These are phyloP conservation scores for Ophiocytium majus DNA, from an alignment of 352 stramenopile genomes.

Conservation along the genomic window DNA sequence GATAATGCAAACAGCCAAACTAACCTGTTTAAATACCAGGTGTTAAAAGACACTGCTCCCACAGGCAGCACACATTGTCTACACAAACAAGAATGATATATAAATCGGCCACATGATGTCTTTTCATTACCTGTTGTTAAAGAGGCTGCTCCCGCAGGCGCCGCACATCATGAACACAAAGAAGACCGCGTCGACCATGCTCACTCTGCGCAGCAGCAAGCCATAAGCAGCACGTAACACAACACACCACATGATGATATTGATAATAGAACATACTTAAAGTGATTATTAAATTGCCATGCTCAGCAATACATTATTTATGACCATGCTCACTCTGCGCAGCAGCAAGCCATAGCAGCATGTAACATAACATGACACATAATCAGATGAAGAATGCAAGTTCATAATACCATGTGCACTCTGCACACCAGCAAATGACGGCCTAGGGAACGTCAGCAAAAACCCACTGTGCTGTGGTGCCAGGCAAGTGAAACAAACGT, in stretches of 20 bases:
- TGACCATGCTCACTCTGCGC: constrained; percentile 25
- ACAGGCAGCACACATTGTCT: not conserved
- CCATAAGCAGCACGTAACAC: not conserved
- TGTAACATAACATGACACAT: no score
- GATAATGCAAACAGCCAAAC: not conserved
- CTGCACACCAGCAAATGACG: no score
- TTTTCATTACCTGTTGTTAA: constrained; percentile 57
- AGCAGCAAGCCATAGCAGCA: not conserved
- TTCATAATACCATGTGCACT: no score
- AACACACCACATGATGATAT: no score
- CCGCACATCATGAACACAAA: constrained; percentile 47
- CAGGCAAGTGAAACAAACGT: no score
- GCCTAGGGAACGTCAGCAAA: no score
- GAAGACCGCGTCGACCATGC: constrained; percentile 29
- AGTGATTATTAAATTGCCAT: no score
- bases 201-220: constrained; percentile 16
- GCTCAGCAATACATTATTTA: no score
- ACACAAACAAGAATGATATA: not conserved
- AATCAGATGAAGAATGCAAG: no score
- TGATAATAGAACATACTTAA: no score
- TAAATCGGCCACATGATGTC: constrained; percentile 52
- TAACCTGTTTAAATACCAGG: not conserved
- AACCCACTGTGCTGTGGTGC: no score
- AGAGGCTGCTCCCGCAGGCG: constrained; percentile 33
- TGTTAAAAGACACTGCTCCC: not conserved